Evolutionary conservation across 345 rosid species (phyloP).

Genomic region (Citrus trifoliata): DNA sequence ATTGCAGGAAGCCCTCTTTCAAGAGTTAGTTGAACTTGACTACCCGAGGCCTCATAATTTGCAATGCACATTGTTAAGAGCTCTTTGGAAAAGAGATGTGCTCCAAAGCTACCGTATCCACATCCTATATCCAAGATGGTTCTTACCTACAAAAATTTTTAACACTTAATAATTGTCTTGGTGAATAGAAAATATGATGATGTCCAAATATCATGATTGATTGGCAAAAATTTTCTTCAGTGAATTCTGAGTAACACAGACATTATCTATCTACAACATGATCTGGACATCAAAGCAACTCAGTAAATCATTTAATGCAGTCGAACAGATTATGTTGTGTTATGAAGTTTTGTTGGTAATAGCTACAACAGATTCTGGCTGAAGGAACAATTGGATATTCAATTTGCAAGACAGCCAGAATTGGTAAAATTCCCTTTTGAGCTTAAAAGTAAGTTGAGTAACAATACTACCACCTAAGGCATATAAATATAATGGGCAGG

Average conservation of each 20-base stretch:
- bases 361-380: background rate
- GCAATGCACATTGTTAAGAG: constrained; percentile 96
- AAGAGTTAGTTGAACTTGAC: constrained; percentile 96
- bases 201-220: background rate
- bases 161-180: background rate
- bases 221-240: background rate
- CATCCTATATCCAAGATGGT: constrained; percentile 97
- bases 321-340: background rate
- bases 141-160: constrained; percentile 61
- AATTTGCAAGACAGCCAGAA: background rate
- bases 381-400: background rate
- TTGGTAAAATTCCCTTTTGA: background rate
- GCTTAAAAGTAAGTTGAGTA: background rate
- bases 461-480: background rate
- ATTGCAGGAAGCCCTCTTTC: constrained; percentile 99
- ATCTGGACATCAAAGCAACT: background rate
- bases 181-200: background rate
- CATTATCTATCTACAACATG: background rate
- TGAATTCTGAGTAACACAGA: background rate
- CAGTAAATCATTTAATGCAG: background rate
- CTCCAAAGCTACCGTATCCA: constrained; percentile 99
- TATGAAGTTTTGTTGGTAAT: background rate
- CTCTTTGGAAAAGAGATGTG: constrained; percentile 78
- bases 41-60: constrained; percentile 87
- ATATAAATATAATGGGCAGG: background rate